Conservation (phyloP, 495 filamentous ascomycete species). For the Mytilinidion resinicola region DNA sequence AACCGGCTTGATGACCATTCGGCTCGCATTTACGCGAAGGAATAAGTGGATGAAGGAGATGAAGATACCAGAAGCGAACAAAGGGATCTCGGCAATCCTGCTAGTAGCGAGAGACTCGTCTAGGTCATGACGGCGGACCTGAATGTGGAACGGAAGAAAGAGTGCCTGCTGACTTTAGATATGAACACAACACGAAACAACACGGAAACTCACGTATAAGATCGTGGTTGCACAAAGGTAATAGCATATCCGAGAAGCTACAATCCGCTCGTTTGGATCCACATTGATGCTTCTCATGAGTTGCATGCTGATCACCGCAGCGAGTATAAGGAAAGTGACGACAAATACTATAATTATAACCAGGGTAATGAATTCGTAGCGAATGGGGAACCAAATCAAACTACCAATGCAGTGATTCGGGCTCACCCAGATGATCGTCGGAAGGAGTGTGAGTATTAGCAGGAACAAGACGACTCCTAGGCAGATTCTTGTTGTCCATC, state of each 20-base stretch:
- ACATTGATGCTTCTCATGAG: constrained; percentile 22
- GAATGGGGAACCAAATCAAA: constrained; percentile 23
- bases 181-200: background rate
- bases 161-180: constrained; percentile 10
- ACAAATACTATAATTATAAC: constrained; percentile 15
- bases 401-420: constrained; percentile 23
- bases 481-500: constrained; percentile 27
- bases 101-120: constrained; percentile 19
- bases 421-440: constrained; percentile 21
- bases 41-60: constrained; percentile 30
- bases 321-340: constrained; percentile 17
- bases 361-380: constrained; percentile 22
- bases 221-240: constrained; percentile 19
- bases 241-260: constrained; percentile 30
- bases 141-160: constrained; percentile 27
- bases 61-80: constrained; percentile 23
- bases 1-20: constrained; percentile 27
- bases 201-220: constrained; percentile 19
- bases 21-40: constrained; percentile 27
- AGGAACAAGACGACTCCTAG: constrained; percentile 15
- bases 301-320: constrained; percentile 26
- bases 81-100: constrained; percentile 25
- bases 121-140: constrained; percentile 21
- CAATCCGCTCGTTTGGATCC: constrained; percentile 31
- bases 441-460: constrained; percentile 24